Conservation (phyloP, 1,284 basidiomycete genomes). For the Cryptococcus neoformans region DNA sequence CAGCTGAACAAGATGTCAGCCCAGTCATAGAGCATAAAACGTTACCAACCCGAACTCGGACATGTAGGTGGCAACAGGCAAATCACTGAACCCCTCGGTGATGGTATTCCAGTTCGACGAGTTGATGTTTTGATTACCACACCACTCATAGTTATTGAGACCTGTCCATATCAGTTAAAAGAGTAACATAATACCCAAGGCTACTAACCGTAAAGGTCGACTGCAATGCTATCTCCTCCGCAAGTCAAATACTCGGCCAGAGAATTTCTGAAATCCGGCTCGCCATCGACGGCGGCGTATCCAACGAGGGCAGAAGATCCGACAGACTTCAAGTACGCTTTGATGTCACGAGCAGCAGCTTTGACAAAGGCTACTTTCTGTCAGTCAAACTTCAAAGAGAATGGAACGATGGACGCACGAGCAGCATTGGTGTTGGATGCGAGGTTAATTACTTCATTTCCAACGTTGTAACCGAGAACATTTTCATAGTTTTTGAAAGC, state of each 20-base stretch:
- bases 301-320: slow-evolving; percentile 68
- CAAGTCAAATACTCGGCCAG: slow-evolving; percentile 80
- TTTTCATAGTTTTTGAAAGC: slow-evolving; percentile 77
- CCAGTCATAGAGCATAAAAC: neutral
- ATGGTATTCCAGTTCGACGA: slow-evolving; percentile 53
- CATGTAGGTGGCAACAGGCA: slow-evolving; percentile 82
- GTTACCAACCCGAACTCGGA: slow-evolving; percentile 70
- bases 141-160: slow-evolving; percentile 61
- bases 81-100: slow-evolving; percentile 50
- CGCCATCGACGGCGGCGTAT: slow-evolving; percentile 81
- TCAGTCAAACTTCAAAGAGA: neutral
- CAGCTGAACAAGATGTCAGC: slow-evolving; percentile 47
- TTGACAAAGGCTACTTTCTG: slow-evolving; percentile 65
- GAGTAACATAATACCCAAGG: neutral
- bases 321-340: slow-evolving; percentile 74
- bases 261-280: slow-evolving; percentile 61
- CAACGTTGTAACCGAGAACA: slow-evolving; percentile 75
- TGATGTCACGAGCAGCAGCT: slow-evolving; percentile 83
- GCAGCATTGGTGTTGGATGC: slow-evolving; percentile 62
- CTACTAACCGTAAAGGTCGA: slow-evolving; percentile 79
- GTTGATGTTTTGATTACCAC: slow-evolving; percentile 63
- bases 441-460: slow-evolving; percentile 77
- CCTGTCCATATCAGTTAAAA: slow-evolving; percentile 17
- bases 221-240: slow-evolving; percentile 63
- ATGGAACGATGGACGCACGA: slow-evolving; percentile 35